These are phyloP conservation scores for Murraya paniculata DNA, from an alignment of 345 rosid genomes.

Conservation along the genomic window DNA sequence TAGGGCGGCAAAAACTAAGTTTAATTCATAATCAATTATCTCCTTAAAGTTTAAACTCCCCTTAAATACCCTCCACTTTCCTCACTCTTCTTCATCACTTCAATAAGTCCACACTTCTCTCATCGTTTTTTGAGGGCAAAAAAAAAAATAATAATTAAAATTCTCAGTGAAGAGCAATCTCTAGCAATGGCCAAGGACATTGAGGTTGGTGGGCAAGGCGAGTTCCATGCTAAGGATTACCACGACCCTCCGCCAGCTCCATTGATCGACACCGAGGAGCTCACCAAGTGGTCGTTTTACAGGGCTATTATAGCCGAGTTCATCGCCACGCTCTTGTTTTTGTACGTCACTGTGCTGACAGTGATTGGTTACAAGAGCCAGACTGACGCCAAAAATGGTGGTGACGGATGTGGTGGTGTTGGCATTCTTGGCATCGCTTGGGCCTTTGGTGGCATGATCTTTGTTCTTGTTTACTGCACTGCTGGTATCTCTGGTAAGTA, in stretches of 20 bases:
- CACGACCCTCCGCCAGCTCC: slow-evolving; percentile 62
- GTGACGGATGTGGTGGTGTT: slow-evolving; percentile 47
- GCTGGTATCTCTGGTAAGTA: slow-evolving; percentile 65
- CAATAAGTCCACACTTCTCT: background rate
- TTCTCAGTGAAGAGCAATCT: background rate
- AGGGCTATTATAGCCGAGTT: slow-evolving; percentile 64
- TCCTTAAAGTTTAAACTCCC: slow-evolving; percentile 3
- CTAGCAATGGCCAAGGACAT: slow-evolving; percentile 48
- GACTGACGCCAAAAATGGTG: slow-evolving; percentile 19
- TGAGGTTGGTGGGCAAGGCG: slow-evolving; percentile 38
- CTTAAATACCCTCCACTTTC: slow-evolving; percentile 25
- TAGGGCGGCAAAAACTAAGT: slow-evolving; percentile 48
- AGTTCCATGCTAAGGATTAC: slow-evolving; percentile 52
- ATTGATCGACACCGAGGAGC: slow-evolving; percentile 47
- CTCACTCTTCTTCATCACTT: background rate
- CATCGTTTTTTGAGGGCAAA: background rate
- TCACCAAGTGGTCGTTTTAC: slow-evolving; percentile 53
- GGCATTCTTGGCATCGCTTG: slow-evolving; percentile 68
- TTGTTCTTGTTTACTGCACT: slow-evolving; percentile 65
- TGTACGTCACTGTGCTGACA: slow-evolving; percentile 58
- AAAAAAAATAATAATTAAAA: no score
- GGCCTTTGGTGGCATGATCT: slow-evolving; percentile 81
- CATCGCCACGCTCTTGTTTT: slow-evolving; percentile 58
- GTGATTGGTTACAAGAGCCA: slow-evolving; percentile 63
- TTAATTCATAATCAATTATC: slow-evolving; percentile 17